phyloP scores from a whole-genome alignment of 2,329 filamentous ascomycete genomes.

The Talaromyces sp. region DNA sequence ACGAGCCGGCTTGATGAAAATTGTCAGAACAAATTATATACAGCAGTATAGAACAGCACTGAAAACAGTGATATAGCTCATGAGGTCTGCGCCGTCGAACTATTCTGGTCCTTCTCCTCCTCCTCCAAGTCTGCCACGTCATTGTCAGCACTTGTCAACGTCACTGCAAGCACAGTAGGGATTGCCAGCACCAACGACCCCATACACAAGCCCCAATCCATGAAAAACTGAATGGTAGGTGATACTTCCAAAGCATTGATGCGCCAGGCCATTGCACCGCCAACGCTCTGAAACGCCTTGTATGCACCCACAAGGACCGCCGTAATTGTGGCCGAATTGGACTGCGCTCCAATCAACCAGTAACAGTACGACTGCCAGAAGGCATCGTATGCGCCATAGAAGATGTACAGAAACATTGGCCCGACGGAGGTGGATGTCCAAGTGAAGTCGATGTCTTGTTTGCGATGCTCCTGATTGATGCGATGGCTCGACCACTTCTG shows the following conservation, averaged over 20 bases:
- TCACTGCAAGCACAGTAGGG: conserved; percentile 14
- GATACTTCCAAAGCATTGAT: conserved; percentile 14
- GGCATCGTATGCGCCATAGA: conserved; percentile 66
- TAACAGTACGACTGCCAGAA: conserved; percentile 65
- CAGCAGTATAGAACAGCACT: background rate
- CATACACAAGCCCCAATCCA: conserved; percentile 15
- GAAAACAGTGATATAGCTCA: background rate
- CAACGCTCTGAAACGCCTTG: conserved; percentile 45
- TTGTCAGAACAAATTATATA: background rate
- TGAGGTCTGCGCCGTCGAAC: background rate
- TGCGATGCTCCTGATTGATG: conserved; percentile 37
- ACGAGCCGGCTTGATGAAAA: background rate
- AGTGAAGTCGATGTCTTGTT: conserved; percentile 49
- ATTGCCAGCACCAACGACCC: conserved; percentile 14
- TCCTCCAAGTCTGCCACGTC: background rate
- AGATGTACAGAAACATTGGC: conserved; percentile 66
- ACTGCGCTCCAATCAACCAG: conserved; percentile 53
- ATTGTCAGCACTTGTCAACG: conserved; percentile 8
- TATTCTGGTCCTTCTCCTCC: background rate
- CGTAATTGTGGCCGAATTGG: conserved; percentile 40
- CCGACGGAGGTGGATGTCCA: conserved; percentile 52
- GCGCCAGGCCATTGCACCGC: conserved; percentile 46
- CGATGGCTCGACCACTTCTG: conserved; percentile 53
- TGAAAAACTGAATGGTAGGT: conserved; percentile 9
- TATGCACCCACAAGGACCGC: conserved; percentile 49